These are phyloP conservation scores for Aspergillus fumigatus DNA, from an alignment of 2,329 filamentous ascomycete genomes.

Conservation along the genomic window DNA sequence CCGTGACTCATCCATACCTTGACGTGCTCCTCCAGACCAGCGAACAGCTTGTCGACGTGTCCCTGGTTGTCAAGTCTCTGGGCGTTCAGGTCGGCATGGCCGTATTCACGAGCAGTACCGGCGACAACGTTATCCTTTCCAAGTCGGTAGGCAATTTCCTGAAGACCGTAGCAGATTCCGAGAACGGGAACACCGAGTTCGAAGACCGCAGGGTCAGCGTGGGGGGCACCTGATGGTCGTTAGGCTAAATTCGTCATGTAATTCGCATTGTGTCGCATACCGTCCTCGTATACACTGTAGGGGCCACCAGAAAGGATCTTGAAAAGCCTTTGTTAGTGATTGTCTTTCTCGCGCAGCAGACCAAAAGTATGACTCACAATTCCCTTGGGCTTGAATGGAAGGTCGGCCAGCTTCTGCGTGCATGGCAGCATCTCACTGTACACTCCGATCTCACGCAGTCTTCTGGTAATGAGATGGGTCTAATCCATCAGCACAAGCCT, in stretches of 20 bases:
- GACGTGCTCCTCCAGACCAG: conserved; percentile 65
- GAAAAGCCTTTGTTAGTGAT: background rate
- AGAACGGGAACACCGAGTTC: conserved; percentile 63
- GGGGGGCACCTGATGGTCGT: conserved; percentile 54
- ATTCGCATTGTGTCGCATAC: background rate
- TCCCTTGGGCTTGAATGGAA: conserved; percentile 75
- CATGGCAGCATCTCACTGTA: conserved; percentile 87
- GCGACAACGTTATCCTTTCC: conserved; percentile 62
- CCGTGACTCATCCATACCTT: conserved; percentile 84
- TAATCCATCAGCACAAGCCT: background rate
- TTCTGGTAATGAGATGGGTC: conserved; percentile 18
- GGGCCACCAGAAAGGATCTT: conserved; percentile 44
- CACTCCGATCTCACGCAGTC: conserved; percentile 72
- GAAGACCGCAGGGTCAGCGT: conserved; percentile 78
- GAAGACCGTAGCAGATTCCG: conserved; percentile 59
- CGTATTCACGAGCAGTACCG: conserved; percentile 66
- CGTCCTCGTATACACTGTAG: conserved; percentile 73
- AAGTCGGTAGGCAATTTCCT: conserved; percentile 71
- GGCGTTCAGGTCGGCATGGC: conserved; percentile 63
- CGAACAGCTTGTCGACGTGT: conserved; percentile 75
- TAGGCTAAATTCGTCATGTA: background rate
- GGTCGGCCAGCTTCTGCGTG: conserved; percentile 71
- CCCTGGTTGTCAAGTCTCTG: conserved; percentile 47
- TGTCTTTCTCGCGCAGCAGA: background rate
- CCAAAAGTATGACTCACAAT: conserved; percentile 50